Percentiles rank a stretch among this genome's conserved stretches.
Evolutionary conservation across 345 rosid genomes (phyloP).

Genomic region (Punica granatum): DNA sequence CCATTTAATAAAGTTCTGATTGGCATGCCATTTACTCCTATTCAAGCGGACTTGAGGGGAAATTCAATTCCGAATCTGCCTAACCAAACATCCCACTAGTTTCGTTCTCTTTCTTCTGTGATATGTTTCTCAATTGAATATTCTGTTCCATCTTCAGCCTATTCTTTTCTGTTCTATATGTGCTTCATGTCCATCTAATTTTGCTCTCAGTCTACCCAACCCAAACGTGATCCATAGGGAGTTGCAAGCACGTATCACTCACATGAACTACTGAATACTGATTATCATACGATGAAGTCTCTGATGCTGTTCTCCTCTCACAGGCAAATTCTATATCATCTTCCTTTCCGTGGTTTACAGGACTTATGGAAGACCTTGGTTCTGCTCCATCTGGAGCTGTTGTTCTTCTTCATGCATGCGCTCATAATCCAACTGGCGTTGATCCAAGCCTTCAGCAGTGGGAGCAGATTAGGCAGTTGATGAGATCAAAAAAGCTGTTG

Average conservation of each 20-base stretch:
- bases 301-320: neutral
- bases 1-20: neutral
- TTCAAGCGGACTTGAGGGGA: too few species aligned
- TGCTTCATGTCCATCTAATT: neutral
- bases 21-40: neutral
- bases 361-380: slow-evolving; percentile 76
- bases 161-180: neutral
- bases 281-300: neutral
- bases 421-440: slow-evolving; percentile 96
- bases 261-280: neutral
- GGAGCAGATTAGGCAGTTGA: slow-evolving; percentile 74
- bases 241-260: neutral
- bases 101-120: neutral
- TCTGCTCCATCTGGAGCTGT: slow-evolving; percentile 81
- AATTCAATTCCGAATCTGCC: too few species aligned
- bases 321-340: neutral
- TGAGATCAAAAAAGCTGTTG: slow-evolving; percentile 66
- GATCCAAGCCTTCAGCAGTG: slow-evolving; percentile 89
- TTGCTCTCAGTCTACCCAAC: neutral
- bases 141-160: neutral
- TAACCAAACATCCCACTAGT: too few species aligned
- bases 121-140: neutral
- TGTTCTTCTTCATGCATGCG: slow-evolving; percentile 96
- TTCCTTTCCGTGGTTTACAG: slow-evolving; percentile 30
- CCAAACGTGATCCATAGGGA: neutral